phyloP scores from a whole-genome alignment of 164 flowering plant species.

The Buxus sempervirens region DNA sequence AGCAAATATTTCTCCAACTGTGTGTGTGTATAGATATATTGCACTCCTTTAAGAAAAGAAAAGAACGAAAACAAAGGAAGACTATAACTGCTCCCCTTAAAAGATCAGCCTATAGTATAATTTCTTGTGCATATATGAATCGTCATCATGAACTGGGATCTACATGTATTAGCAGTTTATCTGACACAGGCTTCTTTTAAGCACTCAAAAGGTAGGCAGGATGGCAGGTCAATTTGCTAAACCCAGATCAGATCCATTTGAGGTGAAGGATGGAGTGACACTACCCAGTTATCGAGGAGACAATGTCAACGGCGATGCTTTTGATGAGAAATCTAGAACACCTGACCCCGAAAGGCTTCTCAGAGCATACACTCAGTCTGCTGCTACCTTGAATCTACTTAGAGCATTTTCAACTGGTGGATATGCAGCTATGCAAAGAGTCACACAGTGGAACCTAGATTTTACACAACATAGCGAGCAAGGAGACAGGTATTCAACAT shows the following conservation, averaged over 20 bases:
- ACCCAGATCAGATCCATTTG: conserved; percentile 50
- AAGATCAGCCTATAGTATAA: too few species aligned
- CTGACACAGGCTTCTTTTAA: not conserved
- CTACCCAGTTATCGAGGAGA: conserved; percentile 54
- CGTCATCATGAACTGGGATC: not conserved
- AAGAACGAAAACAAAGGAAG: too few species aligned
- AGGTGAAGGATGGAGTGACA: conserved; percentile 42
- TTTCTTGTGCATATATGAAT: not conserved
- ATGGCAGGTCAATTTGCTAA: conserved; percentile 62
- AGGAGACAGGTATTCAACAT: conserved; percentile 43
- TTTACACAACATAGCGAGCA: conserved; percentile 42
- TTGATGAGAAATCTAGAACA: conserved; percentile 42
- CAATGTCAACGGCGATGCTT: conserved; percentile 40
- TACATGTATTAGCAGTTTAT: not conserved
- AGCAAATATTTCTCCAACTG: too few species aligned
- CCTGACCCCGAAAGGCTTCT: conserved; percentile 52
- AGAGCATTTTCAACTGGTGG: conserved; percentile 55
- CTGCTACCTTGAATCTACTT: conserved; percentile 50
- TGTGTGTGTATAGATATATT: too few species aligned
- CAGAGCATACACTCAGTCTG: conserved; percentile 49
- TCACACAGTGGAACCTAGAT: conserved; percentile 48
- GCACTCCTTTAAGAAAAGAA: too few species aligned
- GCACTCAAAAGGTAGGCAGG: conserved; percentile 36
- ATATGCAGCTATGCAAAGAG: conserved; percentile 53
- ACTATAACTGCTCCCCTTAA: too few species aligned